Evolutionary conservation across 1,284 basidiomycete species (phyloP), one percentile per base, ranked within the genome.

Genomic region (Athelia psychrophila): DNA sequence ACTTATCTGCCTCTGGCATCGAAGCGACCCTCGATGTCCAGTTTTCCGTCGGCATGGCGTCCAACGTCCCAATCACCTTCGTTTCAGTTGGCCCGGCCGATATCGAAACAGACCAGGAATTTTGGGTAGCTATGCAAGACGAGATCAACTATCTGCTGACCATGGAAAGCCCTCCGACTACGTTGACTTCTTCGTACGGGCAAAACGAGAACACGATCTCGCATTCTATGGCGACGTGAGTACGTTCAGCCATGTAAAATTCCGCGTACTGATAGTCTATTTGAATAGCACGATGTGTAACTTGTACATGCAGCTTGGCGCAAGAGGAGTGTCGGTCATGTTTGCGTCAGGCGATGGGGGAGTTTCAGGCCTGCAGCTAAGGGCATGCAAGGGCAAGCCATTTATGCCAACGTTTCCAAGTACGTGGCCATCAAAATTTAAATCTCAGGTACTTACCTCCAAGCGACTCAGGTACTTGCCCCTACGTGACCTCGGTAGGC

Each of bases 331-430:
- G 3, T 72, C 71, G 3, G 64, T 71, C 44, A 6, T 42, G 49
- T 78, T 76, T 58, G 66, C 73, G 19, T 74, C 72, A 19, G 79
- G 79, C 32, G 79, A 74, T 52, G 63, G 60, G 24, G 78, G 77
- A 50, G 73, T 80, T 2, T 76, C 73, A 3, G 66, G 64, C 20
- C 69, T 70, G 6, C 49, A 58, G 25, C 75, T 73, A 59, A 33
- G 47, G n/a, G 61, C 66, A 19, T 75, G 76, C 56, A 66, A 64
- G 32, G 62, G 57, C 13, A 30, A 30, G 27, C 27, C 13, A 13
- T 80, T 80, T 65, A 60, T 74, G 24, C 75, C 78, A 9, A 66
- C 70, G 1, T 72, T 72, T 64, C 70, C 69, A 53, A 48, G 57
- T 19, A 47, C 56, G 63, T 23, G 60, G 58, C 50, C 54, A 8